phyloP scores from a whole-genome alignment of 148 eudicot genomes.

The Silene latifolia region DNA sequence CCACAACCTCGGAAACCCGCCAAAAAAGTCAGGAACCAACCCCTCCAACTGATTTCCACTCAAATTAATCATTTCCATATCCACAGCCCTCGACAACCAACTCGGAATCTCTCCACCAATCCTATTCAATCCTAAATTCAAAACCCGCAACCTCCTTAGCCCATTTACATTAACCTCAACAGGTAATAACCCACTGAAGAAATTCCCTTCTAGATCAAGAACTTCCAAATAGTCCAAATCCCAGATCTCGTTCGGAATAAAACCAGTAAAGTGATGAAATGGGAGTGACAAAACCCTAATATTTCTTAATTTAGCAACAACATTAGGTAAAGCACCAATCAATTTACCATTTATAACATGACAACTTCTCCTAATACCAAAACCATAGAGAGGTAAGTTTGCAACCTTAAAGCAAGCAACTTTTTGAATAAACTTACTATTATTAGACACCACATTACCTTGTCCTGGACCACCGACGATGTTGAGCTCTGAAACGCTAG shows the following conservation, averaged over 20 bases:
- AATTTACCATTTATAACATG: conserved; percentile 30
- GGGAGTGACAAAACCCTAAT: conserved; percentile 68
- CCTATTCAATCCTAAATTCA: conserved; percentile 47
- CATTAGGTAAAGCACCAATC: conserved; percentile 36
- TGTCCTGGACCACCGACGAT: conserved; percentile 24
- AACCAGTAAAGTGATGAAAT: conserved; percentile 48
- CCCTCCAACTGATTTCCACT: conserved; percentile 43
- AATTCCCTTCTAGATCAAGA: conserved; percentile 75
- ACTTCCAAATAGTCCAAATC: conserved; percentile 53
- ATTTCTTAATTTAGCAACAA: conserved; percentile 39
- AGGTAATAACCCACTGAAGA: conserved; percentile 43
- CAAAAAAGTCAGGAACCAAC: conserved; percentile 32
- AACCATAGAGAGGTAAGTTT: conserved; percentile 41
- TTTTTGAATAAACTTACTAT: conserved; percentile 11
- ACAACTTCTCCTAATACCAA: conserved; percentile 50
- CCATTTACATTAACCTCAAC: conserved; percentile 23
- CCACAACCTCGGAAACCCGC: conserved; percentile 29
- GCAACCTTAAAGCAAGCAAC: conserved; percentile 35
- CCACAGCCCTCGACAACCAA: conserved; percentile 29
- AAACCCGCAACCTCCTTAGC: conserved; percentile 45
- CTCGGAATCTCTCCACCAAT: conserved; percentile 33
- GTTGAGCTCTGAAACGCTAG: conserved; percentile 44
- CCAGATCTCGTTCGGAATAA: conserved; percentile 50
- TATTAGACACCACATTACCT: conserved; percentile 3
- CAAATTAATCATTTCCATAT: conserved; percentile 40